Conservation (phyloP, 345 rosid genomes). For the Turritis glabra region DNA sequence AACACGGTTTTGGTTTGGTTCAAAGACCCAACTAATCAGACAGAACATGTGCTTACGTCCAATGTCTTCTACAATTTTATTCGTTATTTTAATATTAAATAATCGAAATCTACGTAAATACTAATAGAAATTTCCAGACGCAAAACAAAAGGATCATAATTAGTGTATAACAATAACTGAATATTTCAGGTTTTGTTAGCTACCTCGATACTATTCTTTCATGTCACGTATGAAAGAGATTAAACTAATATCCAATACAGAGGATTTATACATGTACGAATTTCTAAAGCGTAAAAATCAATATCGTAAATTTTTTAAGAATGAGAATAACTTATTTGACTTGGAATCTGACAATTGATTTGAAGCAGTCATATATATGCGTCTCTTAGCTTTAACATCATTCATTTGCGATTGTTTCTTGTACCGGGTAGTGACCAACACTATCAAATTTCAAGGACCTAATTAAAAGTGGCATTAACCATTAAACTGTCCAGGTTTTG, state of each 20-base stretch:
- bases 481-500: too few species aligned
- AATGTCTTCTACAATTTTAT: slow-evolving; percentile 1
- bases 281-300: not conserved
- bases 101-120: not conserved
- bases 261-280: not conserved
- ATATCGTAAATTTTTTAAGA: too few species aligned
- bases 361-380: not conserved
- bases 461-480: too few species aligned
- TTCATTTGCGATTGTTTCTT: not conserved
- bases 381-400: not conserved
- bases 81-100: not conserved
- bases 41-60: slow-evolving; percentile 33
- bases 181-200: not conserved
- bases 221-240: not conserved
- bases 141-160: slow-evolving; percentile 18
- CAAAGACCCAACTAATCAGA: slow-evolving; percentile 34
- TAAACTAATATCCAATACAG: not conserved
- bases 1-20: slow-evolving; percentile 41
- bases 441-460: too few species aligned
- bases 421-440: not conserved
- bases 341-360: not conserved
- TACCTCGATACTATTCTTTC: not conserved
- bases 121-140: not conserved
- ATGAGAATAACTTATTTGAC: too few species aligned
- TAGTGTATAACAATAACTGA: not conserved